These are phyloP conservation scores for Geum urbanum DNA, from an alignment of 306 rosid genomes.

Conservation along the genomic window DNA sequence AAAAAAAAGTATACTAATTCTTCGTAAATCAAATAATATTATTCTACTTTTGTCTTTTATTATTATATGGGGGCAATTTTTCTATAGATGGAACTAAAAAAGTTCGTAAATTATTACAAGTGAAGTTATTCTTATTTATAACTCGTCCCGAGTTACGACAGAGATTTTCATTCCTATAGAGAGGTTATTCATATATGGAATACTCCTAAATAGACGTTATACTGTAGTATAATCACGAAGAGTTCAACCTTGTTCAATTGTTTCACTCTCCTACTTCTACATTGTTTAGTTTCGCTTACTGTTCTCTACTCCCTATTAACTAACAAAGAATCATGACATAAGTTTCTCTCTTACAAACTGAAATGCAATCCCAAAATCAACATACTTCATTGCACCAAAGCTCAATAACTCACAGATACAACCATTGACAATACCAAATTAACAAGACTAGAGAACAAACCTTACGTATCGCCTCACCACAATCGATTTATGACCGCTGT, in stretches of 20 bases:
- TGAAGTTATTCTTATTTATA: too few species aligned
- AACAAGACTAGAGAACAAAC: slow-evolving; percentile 25
- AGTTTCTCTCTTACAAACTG: neutral
- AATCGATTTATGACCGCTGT: slow-evolving; percentile 37
- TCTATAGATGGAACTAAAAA: too few species aligned
- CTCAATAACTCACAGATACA: neutral
- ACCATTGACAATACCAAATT: slow-evolving; percentile 2
- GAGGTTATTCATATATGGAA: too few species aligned
- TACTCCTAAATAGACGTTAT: too few species aligned
- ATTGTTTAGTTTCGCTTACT: too few species aligned
- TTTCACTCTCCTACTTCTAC: neutral
- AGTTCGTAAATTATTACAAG: too few species aligned
- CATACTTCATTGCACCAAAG: neutral
- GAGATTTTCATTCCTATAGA: too few species aligned
- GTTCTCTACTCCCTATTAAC: neutral
- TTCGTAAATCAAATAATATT: too few species aligned
- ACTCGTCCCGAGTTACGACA: too few species aligned
- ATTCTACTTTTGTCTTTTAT: too few species aligned
- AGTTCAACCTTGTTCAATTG: neutral
- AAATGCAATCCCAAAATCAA: neutral
- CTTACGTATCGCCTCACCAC: slow-evolving; percentile 65
- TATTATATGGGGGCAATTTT: too few species aligned
- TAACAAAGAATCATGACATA: neutral
- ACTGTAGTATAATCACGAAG: neutral
- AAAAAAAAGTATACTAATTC: too few species aligned